Conservation (phyloP, 1,139 yeast species). For the Yamadazyma buinensis region DNA sequence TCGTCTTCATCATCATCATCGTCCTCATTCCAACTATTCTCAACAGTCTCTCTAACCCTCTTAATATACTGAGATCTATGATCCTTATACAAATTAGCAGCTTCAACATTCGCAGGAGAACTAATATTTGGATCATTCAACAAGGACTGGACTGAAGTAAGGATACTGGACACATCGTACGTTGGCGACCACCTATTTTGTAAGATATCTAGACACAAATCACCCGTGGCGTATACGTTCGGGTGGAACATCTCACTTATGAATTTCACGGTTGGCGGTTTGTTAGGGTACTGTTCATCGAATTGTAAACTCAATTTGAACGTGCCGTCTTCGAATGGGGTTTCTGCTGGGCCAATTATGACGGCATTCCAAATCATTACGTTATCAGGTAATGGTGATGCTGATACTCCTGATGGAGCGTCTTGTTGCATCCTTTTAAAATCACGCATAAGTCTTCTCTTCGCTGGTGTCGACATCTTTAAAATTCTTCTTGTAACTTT, state of each 20-base stretch:
- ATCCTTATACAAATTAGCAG: constrained; percentile 92
- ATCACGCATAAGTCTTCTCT: constrained; percentile 98
- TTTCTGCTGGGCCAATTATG: constrained; percentile 95
- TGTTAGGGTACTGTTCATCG: constrained; percentile 96
- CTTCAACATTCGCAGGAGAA: constrained; percentile 98
- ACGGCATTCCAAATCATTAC: constrained; percentile 98
- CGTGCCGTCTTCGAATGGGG: constrained; percentile 98
- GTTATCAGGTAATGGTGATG: constrained; percentile 94
- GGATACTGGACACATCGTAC: constrained; percentile 94
- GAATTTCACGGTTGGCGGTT: constrained; percentile 91
- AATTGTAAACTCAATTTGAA: constrained; percentile 82
- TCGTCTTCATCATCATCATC: constrained; percentile 63
- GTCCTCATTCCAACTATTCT: constrained; percentile 75
- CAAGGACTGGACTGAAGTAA: constrained; percentile 83
- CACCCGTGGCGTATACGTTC: constrained; percentile 93
- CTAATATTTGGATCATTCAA: constrained; percentile 94
- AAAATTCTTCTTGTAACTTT: too few species aligned
- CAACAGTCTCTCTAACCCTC: constrained; percentile 91
- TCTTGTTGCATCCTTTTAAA: constrained; percentile 98
- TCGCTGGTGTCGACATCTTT: constrained; percentile 92
- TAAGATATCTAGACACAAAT: constrained; percentile 88
- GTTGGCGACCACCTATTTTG: constrained; percentile 99
- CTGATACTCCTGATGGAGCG: constrained; percentile 97
- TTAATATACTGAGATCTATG: constrained; percentile 90
- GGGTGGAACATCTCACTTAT: constrained; percentile 97